Conservation (phyloP, 257 asterid genomes). For the Nicotiana attenuata region DNA sequence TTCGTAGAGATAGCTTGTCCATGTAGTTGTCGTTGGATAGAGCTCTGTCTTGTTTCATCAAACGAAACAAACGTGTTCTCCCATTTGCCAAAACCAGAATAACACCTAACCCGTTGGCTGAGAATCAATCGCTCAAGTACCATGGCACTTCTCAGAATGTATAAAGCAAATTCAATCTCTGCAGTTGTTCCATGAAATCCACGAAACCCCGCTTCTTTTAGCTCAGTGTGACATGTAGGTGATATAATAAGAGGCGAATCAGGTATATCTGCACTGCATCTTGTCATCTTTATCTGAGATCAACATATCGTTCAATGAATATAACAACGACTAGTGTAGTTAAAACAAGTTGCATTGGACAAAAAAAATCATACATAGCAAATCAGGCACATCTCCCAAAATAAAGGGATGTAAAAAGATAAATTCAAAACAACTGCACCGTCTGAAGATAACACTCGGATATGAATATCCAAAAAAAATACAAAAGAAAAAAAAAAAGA, state of each 20-base stretch:
- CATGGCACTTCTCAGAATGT: not conserved
- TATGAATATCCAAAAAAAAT: no score
- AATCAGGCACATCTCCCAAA: no score
- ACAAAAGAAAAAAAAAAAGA: no score
- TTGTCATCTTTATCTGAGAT: not conserved
- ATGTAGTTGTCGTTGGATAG: not conserved
- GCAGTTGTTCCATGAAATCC: not conserved
- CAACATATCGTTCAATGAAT: not conserved
- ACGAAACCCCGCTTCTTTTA: not conserved
- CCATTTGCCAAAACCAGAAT: not conserved
- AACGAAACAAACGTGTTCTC: not conserved
- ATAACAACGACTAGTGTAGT: not conserved
- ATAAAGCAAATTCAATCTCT: not conserved
- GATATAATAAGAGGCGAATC: not conserved
- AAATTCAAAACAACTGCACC: no score
- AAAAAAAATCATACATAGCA: no score
- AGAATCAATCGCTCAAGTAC: not conserved
- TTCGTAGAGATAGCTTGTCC: no score
- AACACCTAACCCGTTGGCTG: not conserved
- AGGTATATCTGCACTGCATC: not conserved
- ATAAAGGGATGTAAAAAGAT: no score
- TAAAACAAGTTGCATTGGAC: not conserved
- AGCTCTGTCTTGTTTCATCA: not conserved
- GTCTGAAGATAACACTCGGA: no score
- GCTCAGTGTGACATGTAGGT: not conserved